phyloP scores from a whole-genome alignment of 495 filamentous ascomycete genomes.

The Niebla homalea region DNA sequence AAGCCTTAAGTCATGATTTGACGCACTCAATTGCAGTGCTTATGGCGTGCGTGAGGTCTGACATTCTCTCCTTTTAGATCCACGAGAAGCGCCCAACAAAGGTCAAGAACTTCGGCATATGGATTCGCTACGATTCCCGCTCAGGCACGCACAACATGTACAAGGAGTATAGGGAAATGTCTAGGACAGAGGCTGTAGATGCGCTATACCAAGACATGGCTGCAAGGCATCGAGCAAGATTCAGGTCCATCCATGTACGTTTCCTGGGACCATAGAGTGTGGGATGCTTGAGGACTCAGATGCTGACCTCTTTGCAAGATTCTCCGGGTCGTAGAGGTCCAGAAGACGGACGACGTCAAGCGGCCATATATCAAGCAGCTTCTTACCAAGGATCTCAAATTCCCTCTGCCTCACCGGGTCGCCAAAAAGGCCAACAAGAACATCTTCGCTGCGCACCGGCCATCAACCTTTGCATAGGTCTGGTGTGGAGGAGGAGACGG shows the following conservation, averaged over 20 bases:
- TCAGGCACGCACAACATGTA: slow-evolving; percentile 99
- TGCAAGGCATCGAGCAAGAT: slow-evolving; percentile 91
- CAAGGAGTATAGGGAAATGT: slow-evolving; percentile 99
- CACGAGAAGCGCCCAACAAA: slow-evolving; percentile 94
- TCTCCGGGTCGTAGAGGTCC: slow-evolving; percentile 92
- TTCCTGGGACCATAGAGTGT: too few species aligned
- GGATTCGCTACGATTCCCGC: slow-evolving; percentile 99
- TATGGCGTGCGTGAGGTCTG: neutral
- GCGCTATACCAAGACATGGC: slow-evolving; percentile 99
- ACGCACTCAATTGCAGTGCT: neutral
- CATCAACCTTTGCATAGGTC: slow-evolving; percentile 65
- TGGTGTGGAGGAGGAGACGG: too few species aligned
- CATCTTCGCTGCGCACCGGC: slow-evolving; percentile 80
- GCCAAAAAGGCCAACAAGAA: slow-evolving; percentile 67
- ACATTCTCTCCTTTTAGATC: slow-evolving; percentile 46
- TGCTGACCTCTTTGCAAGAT: slow-evolving; percentile 42
- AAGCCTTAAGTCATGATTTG: slow-evolving; percentile 1
- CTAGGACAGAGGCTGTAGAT: slow-evolving; percentile 85
- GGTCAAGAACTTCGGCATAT: slow-evolving; percentile 99
- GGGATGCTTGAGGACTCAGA: too few species aligned
- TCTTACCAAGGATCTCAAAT: slow-evolving; percentile 83
- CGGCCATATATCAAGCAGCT: slow-evolving; percentile 99
- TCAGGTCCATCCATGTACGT: slow-evolving; percentile 94
- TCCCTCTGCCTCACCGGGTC: slow-evolving; percentile 95
- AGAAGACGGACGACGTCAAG: slow-evolving; percentile 84